Evolutionary conservation across 2,329 filamentous ascomycete species (phyloP).

Genomic region (Seiridium cupressi): DNA sequence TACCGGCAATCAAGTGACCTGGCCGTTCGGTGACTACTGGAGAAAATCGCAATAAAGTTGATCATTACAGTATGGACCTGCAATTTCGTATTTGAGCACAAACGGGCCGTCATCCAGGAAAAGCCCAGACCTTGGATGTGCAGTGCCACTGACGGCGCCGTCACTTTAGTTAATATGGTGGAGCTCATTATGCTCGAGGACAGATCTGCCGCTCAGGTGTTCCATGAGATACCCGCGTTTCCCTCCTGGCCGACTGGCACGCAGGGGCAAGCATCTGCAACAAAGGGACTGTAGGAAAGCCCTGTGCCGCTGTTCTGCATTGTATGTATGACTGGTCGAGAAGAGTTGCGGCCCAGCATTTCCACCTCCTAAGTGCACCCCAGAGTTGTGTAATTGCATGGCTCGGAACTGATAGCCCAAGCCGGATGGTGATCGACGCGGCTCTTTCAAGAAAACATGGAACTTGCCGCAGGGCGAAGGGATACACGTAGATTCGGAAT

Average conservation of each 20-base stretch:
- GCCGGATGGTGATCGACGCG: constrained; percentile 6
- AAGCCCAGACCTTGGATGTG: not conserved
- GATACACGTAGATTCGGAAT: not conserved
- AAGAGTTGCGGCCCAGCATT: too few relatives aligned
- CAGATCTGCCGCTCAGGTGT: not conserved
- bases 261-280: too few relatives aligned
- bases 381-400: not conserved
- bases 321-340: too few relatives aligned
- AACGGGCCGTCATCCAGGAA: not conserved
- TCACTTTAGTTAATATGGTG: not conserved
- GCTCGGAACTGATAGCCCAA: not conserved
- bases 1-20: too few relatives aligned
- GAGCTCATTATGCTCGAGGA: not conserved
- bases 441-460: not conserved
- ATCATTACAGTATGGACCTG: not conserved
- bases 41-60: too few relatives aligned
- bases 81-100: not conserved
- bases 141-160: constrained; percentile 2
- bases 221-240: not conserved
- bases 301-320: too few relatives aligned
- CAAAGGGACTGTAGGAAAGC: too few relatives aligned
- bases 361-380: not conserved
- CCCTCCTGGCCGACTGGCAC: not conserved
- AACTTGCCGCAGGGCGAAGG: not conserved
- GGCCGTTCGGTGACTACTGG: too few relatives aligned